Evolutionary conservation across 176 grass and related monocot genomes (phyloP).

Genomic region (Pontederia paniculata): DNA sequence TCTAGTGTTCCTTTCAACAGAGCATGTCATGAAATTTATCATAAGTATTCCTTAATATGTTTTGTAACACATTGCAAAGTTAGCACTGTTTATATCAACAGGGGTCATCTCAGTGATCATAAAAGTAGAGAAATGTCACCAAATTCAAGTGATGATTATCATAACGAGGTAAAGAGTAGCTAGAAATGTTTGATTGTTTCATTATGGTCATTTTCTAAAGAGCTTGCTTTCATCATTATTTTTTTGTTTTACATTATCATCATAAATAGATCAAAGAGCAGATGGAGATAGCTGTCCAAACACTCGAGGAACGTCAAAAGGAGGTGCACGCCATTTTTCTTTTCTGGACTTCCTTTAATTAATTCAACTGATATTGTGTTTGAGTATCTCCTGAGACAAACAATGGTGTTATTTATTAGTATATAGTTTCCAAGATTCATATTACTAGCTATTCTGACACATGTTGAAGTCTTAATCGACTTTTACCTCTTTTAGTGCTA

Average conservation of each 20-base stretch:
- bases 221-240: neutral
- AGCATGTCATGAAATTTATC: too few species aligned
- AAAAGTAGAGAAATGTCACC: slow-evolving; percentile 35
- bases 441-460: too few species aligned
- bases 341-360: slow-evolving; percentile 2
- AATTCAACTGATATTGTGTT: slow-evolving; percentile 6
- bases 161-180: slow-evolving; percentile 33
- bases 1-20: too few species aligned
- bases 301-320: slow-evolving; percentile 52
- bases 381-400: neutral
- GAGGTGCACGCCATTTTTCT: slow-evolving; percentile 34
- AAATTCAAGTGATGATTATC: slow-evolving; percentile 44
- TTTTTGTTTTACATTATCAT: slow-evolving; percentile 11
- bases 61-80: too few species aligned
- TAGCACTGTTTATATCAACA: slow-evolving; percentile 6
- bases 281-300: slow-evolving; percentile 43
- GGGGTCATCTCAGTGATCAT: slow-evolving; percentile 34
- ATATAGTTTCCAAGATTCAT: too few species aligned
- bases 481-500: too few species aligned
- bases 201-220: slow-evolving; percentile 3
- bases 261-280: slow-evolving; percentile 43
- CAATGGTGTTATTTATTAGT: neutral
- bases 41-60: too few species aligned
- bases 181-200: slow-evolving; percentile 9
- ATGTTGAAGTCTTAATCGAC: too few species aligned